Conservation (phyloP, 257 asterid species). For the Ophiorrhiza pumila region DNA sequence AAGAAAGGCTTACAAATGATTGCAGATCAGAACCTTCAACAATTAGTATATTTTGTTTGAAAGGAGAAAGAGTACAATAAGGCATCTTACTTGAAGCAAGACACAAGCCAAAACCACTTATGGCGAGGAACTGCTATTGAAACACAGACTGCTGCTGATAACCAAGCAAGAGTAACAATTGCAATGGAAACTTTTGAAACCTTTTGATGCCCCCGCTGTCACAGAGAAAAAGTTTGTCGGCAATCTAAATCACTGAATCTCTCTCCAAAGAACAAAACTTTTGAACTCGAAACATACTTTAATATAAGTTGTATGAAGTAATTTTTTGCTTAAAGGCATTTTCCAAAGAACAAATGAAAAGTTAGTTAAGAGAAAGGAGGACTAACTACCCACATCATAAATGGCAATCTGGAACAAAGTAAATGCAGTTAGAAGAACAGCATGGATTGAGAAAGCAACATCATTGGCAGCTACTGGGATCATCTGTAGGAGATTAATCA, state of each 20-base stretch:
- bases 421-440: slow-evolving; percentile 69
- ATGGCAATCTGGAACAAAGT: slow-evolving; percentile 73
- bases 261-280: background rate
- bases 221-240: slow-evolving; percentile 3
- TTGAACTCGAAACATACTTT: background rate
- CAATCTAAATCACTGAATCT: background rate
- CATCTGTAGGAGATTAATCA: slow-evolving; percentile 50
- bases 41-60: background rate
- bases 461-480: slow-evolving; percentile 97
- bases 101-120: slow-evolving; percentile 87
- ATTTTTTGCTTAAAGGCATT: background rate
- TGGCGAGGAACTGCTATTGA: slow-evolving; percentile 62
- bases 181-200: slow-evolving; percentile 49
- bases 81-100: slow-evolving; percentile 79
- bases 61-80: background rate
- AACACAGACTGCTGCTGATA: slow-evolving; percentile 63
- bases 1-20: background rate
- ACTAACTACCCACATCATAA: slow-evolving; percentile 50
- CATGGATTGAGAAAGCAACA: slow-evolving; percentile 90
- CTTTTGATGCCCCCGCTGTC: slow-evolving; percentile 82
- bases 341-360: too few relatives aligned
- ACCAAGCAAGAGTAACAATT: slow-evolving; percentile 58
- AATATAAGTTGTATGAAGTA: background rate
- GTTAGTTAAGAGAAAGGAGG: background rate
- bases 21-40: background rate